Percentiles rank a stretch among this genome's conserved stretches.
Evolutionary conservation across 371 early-diverging fungal species (phyloP).

Genomic region (Smittium culicis): DNA sequence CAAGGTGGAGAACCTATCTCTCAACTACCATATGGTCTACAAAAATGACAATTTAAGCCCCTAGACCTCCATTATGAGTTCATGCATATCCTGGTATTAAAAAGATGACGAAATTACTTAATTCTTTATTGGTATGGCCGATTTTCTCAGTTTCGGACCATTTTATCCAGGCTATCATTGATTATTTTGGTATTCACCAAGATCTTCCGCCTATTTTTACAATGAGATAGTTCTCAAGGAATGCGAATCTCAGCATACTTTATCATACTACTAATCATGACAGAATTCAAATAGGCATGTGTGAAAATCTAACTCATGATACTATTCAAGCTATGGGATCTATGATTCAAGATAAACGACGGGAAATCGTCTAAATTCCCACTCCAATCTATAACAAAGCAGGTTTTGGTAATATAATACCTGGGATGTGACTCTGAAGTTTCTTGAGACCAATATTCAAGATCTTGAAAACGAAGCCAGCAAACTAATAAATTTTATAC

Average conservation of each 20-base stretch:
- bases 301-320: constrained; percentile 15
- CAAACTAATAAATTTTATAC: neutral
- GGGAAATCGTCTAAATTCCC: constrained; percentile 21
- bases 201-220: constrained; percentile 26
- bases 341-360: constrained; percentile 27
- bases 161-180: constrained; percentile 34
- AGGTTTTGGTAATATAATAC: constrained; percentile 31
- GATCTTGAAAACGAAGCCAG: neutral
- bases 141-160: constrained; percentile 32
- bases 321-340: constrained; percentile 17
- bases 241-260: constrained; percentile 29
- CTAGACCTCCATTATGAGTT: constrained; percentile 31
- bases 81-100: constrained; percentile 24
- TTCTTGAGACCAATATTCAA: neutral
- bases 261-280: constrained; percentile 26
- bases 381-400: constrained; percentile 26
- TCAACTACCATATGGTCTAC: constrained; percentile 21
- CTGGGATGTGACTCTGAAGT: neutral
- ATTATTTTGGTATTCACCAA: constrained; percentile 34
- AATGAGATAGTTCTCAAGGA: constrained; percentile 23
- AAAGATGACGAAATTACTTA: constrained; percentile 25
- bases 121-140: constrained; percentile 33
- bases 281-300: neutral
- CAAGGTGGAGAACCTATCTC: constrained; percentile 20
- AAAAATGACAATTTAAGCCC: constrained; percentile 23